These are phyloP conservation scores for Cladophialophora yegresii DNA, from an alignment of 2,329 filamentous ascomycete genomes.

Conservation along the genomic window DNA sequence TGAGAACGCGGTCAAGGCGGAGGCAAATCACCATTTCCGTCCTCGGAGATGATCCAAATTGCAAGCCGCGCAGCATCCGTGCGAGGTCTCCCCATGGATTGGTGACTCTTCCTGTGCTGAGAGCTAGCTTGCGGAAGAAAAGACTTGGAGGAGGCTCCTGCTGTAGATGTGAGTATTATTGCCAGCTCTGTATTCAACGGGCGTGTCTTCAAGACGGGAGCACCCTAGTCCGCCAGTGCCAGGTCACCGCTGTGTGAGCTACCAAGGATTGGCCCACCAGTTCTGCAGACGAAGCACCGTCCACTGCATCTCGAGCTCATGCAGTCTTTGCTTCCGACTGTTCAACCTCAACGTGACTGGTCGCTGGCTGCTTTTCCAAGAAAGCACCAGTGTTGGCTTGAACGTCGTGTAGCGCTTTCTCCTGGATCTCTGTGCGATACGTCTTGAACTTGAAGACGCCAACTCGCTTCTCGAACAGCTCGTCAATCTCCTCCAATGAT, in stretches of 20 bases:
- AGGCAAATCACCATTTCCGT: too few species aligned
- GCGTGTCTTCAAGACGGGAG: background rate
- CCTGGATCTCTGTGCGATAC: conserved; percentile 16
- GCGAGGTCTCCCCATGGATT: too few species aligned
- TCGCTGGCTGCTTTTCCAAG: conserved; percentile 13
- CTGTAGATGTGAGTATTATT: too few species aligned
- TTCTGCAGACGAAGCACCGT: background rate
- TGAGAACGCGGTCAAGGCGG: too few species aligned
- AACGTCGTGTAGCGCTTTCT: conserved; percentile 15
- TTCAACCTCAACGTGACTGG: conserved; percentile 9
- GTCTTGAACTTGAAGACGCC: conserved; percentile 15
- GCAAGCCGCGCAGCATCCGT: too few species aligned
- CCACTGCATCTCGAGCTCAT: conserved; percentile 2
- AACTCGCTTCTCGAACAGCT: conserved; percentile 14
- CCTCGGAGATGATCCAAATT: too few species aligned
- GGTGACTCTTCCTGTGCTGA: too few species aligned
- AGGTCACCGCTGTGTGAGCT: too few species aligned
- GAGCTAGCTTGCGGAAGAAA: too few species aligned
- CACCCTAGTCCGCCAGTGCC: background rate
- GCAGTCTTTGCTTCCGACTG: conserved; percentile 5
- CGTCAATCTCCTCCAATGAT: conserved; percentile 18
- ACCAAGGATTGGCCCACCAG: background rate
- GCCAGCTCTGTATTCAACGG: background rate
- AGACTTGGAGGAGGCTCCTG: too few species aligned
- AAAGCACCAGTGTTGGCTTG: conserved; percentile 15